Evolutionary conservation across 805 yeast species (phyloP).

Genomic region (Wickerhamomyces bovis): DNA sequence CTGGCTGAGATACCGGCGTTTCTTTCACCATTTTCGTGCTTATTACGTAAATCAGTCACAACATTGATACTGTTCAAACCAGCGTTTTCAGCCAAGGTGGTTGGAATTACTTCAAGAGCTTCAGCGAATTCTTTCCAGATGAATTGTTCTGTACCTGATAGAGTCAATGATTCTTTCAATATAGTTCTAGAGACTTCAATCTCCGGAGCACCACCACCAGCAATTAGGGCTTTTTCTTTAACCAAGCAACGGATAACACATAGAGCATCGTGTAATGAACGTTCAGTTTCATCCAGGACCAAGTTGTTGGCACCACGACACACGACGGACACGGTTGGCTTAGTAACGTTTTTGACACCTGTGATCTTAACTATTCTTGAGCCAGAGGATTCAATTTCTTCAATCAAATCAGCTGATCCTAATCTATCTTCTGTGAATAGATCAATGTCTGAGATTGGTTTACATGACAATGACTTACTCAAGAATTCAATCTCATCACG

Average conservation of each 20-base stretch:
- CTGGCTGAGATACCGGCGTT: conserved; percentile 96
- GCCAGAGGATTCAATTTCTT: conserved; percentile 50
- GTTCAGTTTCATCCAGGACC: conserved; percentile 92
- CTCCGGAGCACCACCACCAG: conserved; percentile 99
- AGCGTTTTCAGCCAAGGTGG: conserved; percentile 94
- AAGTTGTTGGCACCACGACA: conserved; percentile 92
- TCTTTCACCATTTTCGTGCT: conserved; percentile 84
- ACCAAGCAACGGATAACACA: conserved; percentile 83
- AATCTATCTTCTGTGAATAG: conserved; percentile 88
- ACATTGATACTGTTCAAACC: conserved; percentile 92
- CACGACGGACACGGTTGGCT: conserved; percentile 79
- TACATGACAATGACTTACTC: conserved; percentile 77
- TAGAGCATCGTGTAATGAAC: conserved; percentile 94
- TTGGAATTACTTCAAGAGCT: conserved; percentile 91
- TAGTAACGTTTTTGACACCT: conserved; percentile 72
- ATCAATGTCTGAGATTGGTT: conserved; percentile 94
- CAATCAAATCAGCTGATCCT: conserved; percentile 87
- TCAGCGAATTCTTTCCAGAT: conserved; percentile 55
- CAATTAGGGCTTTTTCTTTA: conserved; percentile 88
- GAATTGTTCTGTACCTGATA: conserved; percentile 82
- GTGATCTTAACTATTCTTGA: conserved; percentile 78
- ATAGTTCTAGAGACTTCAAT: conserved; percentile 97
- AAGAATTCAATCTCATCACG: conserved; percentile 96
- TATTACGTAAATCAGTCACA: conserved; percentile 82
- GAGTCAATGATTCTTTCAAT: conserved; percentile 82